Base-by-base conservation (phyloP, 345 rosid species). In the Citrus glauca region DNA sequence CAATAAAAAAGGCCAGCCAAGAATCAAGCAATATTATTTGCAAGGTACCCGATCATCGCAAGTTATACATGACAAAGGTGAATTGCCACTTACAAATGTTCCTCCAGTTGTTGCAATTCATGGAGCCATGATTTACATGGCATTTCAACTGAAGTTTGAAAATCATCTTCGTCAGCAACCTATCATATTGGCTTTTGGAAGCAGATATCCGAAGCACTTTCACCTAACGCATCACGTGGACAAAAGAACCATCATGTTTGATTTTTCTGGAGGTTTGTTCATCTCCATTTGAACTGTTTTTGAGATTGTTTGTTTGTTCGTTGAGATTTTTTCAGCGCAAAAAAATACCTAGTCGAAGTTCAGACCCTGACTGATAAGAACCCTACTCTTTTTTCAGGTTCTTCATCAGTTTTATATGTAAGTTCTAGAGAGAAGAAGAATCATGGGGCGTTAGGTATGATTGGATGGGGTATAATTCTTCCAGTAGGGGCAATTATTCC, bases 401-500 rank as follows among this genome's bases (percentile, higher is more conserved):
- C 80, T 69, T 82, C 83, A 16, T 85, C 91, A 1, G 73, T 76
- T 38, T 61, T 77, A 40, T 53, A 63, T 68, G 62, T 80, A 28
- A 81, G 69, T 38, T 81, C 86, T 37, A 85, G 80, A n/a, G 68
- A 84, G 86, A 95, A 83, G 86, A 95, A 79, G 74, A 91, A 83
- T 69, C 97, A 95, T 81, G 98, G 98, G 76, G 78, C 88, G 19
- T 68, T 93, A 84, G 97, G 90, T 45, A 76, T 90, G 13, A 69
- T 93, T 1, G 94, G 85, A 76, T 95, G 99, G 99, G 97, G 94
- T 53, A 70, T 90, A 45, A 67, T 95, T 38, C 94, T 92, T 73
- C 99, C 98, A 8, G 68, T 79, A 28, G 98, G 99, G 45, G 97
- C 94, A 77, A 86, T 95, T 9, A 22, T 93, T 20, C 89, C 97